Conservation (phyloP, 2,329 filamentous ascomycete species). For the Fusarium sp. region DNA sequence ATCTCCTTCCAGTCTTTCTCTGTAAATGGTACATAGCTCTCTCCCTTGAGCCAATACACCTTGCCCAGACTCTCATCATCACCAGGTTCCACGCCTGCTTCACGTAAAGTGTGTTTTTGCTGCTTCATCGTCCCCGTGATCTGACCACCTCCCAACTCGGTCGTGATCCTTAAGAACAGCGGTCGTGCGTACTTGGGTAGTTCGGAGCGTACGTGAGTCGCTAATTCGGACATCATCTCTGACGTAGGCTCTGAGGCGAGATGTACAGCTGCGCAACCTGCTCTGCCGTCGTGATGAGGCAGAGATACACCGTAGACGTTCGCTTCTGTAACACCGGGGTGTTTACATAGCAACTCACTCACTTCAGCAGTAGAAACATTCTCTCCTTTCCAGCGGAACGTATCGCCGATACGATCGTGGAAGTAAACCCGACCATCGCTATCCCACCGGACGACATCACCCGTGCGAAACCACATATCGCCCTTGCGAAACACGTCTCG, state of each 20-base stretch:
- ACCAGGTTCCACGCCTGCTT: slow-evolving; percentile 79
- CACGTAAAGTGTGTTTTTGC: slow-evolving; percentile 82
- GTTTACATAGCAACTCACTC: slow-evolving; percentile 78
- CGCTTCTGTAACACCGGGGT: slow-evolving; percentile 79
- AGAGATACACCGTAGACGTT: slow-evolving; percentile 89
- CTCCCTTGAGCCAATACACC: slow-evolving; percentile 76
- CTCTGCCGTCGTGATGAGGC: slow-evolving; percentile 86
- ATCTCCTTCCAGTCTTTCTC: slow-evolving; percentile 78
- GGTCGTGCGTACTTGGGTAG: slow-evolving; percentile 84
- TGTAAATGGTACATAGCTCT: slow-evolving; percentile 78
- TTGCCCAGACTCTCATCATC: slow-evolving; percentile 62
- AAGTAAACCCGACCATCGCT: slow-evolving; percentile 82
- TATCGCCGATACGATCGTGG: slow-evolving; percentile 84
- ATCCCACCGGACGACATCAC: slow-evolving; percentile 84
- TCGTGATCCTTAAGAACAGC: slow-evolving; percentile 80
- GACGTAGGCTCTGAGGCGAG: slow-evolving; percentile 64
- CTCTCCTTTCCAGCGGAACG: slow-evolving; percentile 86
- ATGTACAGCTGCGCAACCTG: slow-evolving; percentile 82
- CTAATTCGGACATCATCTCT: slow-evolving; percentile 71
- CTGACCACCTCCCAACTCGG: slow-evolving; percentile 68
- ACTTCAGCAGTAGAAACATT: slow-evolving; percentile 89
- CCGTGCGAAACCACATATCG: slow-evolving; percentile 87
- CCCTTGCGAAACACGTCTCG: slow-evolving; percentile 80
- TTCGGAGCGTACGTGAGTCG: slow-evolving; percentile 67
- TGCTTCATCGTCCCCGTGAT: slow-evolving; percentile 91